Evolutionary conservation across 2,329 filamentous ascomycete species (phyloP).

Genomic region (Colletotrichum theobromicola): DNA sequence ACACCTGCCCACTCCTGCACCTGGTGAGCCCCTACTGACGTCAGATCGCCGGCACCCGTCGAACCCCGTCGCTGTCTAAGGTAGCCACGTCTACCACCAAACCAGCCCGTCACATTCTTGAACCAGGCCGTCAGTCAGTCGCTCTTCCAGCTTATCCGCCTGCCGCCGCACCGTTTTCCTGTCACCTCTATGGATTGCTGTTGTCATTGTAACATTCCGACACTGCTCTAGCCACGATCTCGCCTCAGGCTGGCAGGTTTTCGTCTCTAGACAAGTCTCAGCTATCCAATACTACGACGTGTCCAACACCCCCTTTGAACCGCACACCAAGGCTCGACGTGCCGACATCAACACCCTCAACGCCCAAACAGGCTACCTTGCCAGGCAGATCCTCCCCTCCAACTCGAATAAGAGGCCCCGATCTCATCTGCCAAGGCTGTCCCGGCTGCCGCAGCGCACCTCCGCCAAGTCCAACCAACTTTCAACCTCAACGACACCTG

Average conservation of each 20-base stretch:
- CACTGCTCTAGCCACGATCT: not conserved
- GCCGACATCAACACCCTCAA: not conserved
- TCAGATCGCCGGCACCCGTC: not conserved
- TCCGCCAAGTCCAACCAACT: not conserved
- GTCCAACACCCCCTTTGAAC: not conserved
- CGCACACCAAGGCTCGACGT: not conserved
- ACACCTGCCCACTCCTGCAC: not conserved
- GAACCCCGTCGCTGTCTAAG: no score
- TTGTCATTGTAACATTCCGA: not conserved
- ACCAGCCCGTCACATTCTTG: not conserved
- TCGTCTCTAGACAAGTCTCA: not conserved
- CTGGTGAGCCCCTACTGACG: conserved; percentile 8
- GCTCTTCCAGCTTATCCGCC: not conserved
- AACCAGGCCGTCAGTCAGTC: not conserved
- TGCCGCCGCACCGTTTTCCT: not conserved
- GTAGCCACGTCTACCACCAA: not conserved
- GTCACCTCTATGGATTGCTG: not conserved
- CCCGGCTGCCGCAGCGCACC: not conserved
- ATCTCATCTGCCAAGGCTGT: conserved; percentile 1
- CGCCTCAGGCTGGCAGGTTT: not conserved
- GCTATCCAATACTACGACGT: not conserved
- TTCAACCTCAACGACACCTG: conserved; percentile 6
- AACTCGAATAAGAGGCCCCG: not conserved
- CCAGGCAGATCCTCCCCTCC: not conserved
- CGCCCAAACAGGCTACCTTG: not conserved